phyloP scores from a whole-genome alignment of 1,284 basidiomycete genomes.

The Vanrija sp. region DNA sequence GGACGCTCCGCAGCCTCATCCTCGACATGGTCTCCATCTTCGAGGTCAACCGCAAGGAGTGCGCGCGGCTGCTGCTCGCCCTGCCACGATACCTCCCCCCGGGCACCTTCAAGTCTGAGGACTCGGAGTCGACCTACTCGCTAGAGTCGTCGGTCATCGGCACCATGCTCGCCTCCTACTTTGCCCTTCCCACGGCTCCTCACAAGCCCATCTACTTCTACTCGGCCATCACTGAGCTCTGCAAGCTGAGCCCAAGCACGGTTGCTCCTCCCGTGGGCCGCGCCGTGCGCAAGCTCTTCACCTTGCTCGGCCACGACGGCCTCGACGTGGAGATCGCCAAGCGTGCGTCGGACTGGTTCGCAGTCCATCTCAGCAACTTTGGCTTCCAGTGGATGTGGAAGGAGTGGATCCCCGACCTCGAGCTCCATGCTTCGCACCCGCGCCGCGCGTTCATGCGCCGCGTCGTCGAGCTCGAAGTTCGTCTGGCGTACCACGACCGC shows the following conservation, averaged over 20 bases:
- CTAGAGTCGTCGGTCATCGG: conserved; percentile 45
- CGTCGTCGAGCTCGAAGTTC: conserved; percentile 82
- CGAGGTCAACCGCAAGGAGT: conserved; percentile 95
- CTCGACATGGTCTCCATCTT: conserved; percentile 86
- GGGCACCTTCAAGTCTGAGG: conserved; percentile 66
- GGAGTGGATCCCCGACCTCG: conserved; percentile 92
- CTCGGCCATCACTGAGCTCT: conserved; percentile 85
- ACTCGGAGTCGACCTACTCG: conserved; percentile 39
- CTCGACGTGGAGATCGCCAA: conserved; percentile 78
- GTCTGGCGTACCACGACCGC: conserved; percentile 90
- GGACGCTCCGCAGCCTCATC: conserved; percentile 71
- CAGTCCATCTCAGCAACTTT: conserved; percentile 95
- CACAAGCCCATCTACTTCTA: conserved; percentile 84
- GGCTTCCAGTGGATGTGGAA: conserved; percentile 99
- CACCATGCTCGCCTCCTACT: conserved; percentile 67
- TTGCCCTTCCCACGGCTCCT: conserved; percentile 71
- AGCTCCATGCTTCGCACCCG: conserved; percentile 69
- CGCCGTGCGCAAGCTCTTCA: conserved; percentile 83
- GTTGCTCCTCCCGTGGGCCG: conserved; percentile 95
- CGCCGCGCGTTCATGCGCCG: conserved; percentile 82
- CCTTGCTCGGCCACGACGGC: conserved; percentile 62
- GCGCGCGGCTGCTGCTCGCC: conserved; percentile 78
- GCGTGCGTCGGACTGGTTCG: conserved; percentile 90
- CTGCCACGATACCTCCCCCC: conserved; percentile 78
- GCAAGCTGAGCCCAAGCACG: conserved; percentile 83